Evolutionary conservation across 106 monocot species (phyloP), one percentile per base, ranked within the genome.

Genomic region (Iris macrosiphon): DNA sequence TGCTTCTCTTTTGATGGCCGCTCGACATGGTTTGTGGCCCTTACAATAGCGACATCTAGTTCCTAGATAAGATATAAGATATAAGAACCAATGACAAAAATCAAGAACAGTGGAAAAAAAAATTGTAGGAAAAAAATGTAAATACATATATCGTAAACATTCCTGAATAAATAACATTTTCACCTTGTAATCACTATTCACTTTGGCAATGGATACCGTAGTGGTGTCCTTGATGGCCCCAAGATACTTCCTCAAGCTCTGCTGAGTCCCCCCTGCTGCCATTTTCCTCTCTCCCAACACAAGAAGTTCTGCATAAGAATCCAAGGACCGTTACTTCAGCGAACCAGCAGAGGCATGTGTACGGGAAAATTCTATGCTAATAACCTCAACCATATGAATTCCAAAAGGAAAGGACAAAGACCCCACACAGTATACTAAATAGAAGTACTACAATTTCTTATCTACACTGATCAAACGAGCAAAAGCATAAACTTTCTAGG

Each of bases 141-240:
- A 15, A 34, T 37, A 22, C 33, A 56, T 45, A 28, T 10, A 26
- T 26, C 8, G 9, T 10, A 28, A 50, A 4, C 28, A 26, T 50
- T 8, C 9, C 8, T 20, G 9, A 13, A 15, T 25, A n/a, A n/a
- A 15, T 15, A 24, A 58, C 6, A 4, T 43, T 43, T 16, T 43
- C 14, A 84, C 85, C 85, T 75, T 79, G 62, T 78, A 91, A 65
- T 91, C 85, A 37, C 85, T 91, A 33, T 85, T 91, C 81, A 95
- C 89, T 74, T 95, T 95, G 12, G 88, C 94, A 64, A 95, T 59
- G n/a, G 75, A 71, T 19, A 95, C 89, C 0, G 81, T 81, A 10
- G 94, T 95, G 8, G 94, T 68, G 59, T 95, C 94, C 72, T 95
- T 95, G 15, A 95, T 74, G 40, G 85, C 89, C 14, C 94, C 85